Conservation (phyloP, 2,329 filamentous ascomycete species). For the Diaporthe citriasiana region DNA sequence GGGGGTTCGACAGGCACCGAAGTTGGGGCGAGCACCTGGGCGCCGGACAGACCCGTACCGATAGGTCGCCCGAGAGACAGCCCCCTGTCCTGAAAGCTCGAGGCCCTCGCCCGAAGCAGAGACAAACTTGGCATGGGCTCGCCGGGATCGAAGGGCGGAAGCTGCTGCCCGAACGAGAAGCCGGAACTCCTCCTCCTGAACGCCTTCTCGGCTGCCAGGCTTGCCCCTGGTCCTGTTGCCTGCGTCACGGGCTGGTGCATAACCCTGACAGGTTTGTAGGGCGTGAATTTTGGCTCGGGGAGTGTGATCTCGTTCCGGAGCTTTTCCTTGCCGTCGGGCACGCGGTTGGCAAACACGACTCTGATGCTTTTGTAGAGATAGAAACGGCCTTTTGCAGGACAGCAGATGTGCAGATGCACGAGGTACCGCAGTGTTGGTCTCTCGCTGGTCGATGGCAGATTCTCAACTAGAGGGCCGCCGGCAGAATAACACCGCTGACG, state of each 20-base stretch:
- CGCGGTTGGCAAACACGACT: constrained; percentile 96
- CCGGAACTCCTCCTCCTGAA: constrained; percentile 71
- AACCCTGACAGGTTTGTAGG: constrained; percentile 79
- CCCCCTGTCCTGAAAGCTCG: constrained; percentile 33
- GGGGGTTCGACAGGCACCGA: constrained; percentile 13
- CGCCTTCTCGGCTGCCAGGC: constrained; percentile 71
- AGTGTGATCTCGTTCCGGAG: constrained; percentile 90
- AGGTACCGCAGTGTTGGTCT: constrained; percentile 88
- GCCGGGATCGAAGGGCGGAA: constrained; percentile 17
- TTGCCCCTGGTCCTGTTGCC: constrained; percentile 56
- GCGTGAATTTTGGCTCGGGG: constrained; percentile 87
- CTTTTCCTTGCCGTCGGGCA: constrained; percentile 95
- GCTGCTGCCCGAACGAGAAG: constrained; percentile 53
- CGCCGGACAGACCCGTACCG: constrained; percentile 1
- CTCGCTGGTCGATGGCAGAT: constrained; percentile 60
- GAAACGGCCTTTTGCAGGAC: constrained; percentile 83
- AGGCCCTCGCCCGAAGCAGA: constrained; percentile 20
- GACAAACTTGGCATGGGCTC: constrained; percentile 37
- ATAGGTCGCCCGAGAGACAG: neutral
- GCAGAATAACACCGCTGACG: constrained; percentile 93
- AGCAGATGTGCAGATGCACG: constrained; percentile 94
- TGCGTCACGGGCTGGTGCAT: constrained; percentile 57
- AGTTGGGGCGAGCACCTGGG: constrained; percentile 1
- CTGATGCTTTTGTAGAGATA: constrained; percentile 94
- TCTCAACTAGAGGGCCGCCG: constrained; percentile 82